Evolutionary conservation across 371 early-diverging fungal species (phyloP), one percentile per base, ranked within the genome.

Genomic region (Dichotomocladium elegans): DNA sequence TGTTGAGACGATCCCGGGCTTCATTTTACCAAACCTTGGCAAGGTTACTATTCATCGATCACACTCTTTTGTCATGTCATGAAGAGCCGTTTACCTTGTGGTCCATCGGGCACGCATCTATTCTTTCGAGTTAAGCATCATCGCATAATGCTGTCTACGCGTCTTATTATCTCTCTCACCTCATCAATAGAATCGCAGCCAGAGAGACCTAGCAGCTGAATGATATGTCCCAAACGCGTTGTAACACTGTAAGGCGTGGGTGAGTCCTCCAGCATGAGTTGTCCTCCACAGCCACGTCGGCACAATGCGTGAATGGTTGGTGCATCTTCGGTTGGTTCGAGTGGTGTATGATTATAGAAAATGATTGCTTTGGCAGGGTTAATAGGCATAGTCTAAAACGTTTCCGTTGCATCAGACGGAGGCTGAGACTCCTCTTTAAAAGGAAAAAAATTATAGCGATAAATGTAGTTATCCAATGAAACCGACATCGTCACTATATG

Each of bases 11-110:
- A 71, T 43, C 14, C 60, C 60, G 41, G 67, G 27, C 51, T 61
- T 57, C 64, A 72, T 54, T 24, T 44, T 55, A 31, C 66, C 60
- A 29, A 68, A 72, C 56, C 73, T 54, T 42, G 26, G 8, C 21
- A 27, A 40, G 30, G 46, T 33, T 22, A 6, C 21, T 28, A 40
- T 47, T n/a, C 41, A 56, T 43, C 37, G 21, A 5, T 12, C 1
- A 37, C 8, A 10, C 37, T 2, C 10, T 12, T 0, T n/a, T 0
- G 8, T 12, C n/a, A n/a, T n/a, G n/a, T n/a, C n/a, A n/a, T n/a
- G n/a, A n/a, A n/a, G n/a, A n/a, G n/a, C n/a, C 21, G 21, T 15
- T 1, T 37, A 37, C 37, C 37, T 37, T 37, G 37, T 12, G 7
- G 21, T 21, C 37, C n/a, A 15, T 15, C 21, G 37, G n/a, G n/a